phyloP scores from a whole-genome alignment of 345 rosid species.

The Mangifera indica region DNA sequence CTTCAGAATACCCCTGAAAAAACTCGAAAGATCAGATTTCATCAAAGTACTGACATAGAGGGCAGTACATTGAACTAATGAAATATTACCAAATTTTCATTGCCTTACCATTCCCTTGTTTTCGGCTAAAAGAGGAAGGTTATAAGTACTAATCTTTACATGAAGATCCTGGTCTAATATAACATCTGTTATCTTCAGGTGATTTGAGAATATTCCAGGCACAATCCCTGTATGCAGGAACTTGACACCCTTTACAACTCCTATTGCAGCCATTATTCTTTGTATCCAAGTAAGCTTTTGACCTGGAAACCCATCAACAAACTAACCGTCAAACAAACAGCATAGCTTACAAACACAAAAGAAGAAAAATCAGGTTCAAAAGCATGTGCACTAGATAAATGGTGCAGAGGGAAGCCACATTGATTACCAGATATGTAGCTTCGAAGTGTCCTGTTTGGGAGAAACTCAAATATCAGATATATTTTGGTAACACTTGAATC shows the following conservation, averaged over 20 bases:
- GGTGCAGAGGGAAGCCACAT: not conserved
- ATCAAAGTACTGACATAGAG: not conserved
- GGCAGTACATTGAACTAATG: not conserved
- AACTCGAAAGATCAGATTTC: conserved; percentile 11
- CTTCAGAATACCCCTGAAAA: conserved; percentile 30
- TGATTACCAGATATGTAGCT: conserved; percentile 38
- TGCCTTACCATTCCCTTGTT: conserved; percentile 27
- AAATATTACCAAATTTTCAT: not conserved
- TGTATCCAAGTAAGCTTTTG: conserved; percentile 43
- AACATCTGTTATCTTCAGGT: conserved; percentile 57
- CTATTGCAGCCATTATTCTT: conserved; percentile 48
- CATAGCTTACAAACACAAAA: not conserved
- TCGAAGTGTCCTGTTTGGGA: conserved; percentile 45
- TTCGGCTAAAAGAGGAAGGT: conserved; percentile 47
- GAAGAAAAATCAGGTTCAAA: not conserved
- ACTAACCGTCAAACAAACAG: not conserved
- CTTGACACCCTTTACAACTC: conserved; percentile 51
- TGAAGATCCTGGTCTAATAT: conserved; percentile 46
- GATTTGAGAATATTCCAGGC: conserved; percentile 48
- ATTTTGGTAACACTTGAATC: conserved; percentile 40
- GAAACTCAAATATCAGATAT: conserved; percentile 49
- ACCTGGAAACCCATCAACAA: conserved; percentile 22
- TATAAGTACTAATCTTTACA: conserved; percentile 44
- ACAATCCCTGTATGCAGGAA: conserved; percentile 61
- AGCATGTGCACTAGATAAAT: not conserved